Base-by-base conservation (phyloP, 371 early-diverging fungal genomes). In the Mucor saturninus region DNA sequence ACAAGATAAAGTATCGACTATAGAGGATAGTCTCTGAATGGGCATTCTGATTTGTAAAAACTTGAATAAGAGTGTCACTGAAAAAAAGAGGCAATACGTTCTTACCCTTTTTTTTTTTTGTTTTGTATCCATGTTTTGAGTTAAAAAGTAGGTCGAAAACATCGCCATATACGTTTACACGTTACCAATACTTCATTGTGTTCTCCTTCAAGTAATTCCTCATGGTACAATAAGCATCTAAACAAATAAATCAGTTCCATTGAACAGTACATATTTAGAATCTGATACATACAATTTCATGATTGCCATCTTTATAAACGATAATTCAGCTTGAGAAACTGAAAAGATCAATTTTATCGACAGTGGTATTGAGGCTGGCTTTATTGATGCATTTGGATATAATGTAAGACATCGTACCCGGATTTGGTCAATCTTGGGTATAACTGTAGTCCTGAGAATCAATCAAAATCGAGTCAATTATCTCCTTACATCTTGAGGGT, bases 401-500 rank as follows among this genome's bases (percentile, higher is more conserved):
- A 14, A 40, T 59, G 39, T 59, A 59, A 59, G 59, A 29, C 4
- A 51, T 59, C 48, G 42, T 59, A 50, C 59, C 51, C 59, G 51
- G 59, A 51, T 39, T 30, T 59, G 30, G 59, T 40, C 51, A 51
- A 59, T 59, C 40, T 59, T 51, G 50, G 59, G 30, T 59, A 42
- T 29, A 59, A 40, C 59, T 59, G 51, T 31, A 59, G 52, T 51
- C 52, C 52, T 13, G 59, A 59, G 59, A 59, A 59, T 59, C 59
- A 59, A 51, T 51, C 59, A 59, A 59, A 59, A 59, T 59, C 59
- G 59, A 59, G 39, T 59, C 59, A 40, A 59, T 59, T 59, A 50
- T 51, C 51, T 51, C 59, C 51, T 51, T 59, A 59, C 59, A 58
- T 58, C 59, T 49, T 58, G 50, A 58, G 39, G 59, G 49, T 49